These are phyloP conservation scores for Madurella mycetomatis DNA, from an alignment of 2,329 filamentous ascomycete species.

Conservation along the genomic window DNA sequence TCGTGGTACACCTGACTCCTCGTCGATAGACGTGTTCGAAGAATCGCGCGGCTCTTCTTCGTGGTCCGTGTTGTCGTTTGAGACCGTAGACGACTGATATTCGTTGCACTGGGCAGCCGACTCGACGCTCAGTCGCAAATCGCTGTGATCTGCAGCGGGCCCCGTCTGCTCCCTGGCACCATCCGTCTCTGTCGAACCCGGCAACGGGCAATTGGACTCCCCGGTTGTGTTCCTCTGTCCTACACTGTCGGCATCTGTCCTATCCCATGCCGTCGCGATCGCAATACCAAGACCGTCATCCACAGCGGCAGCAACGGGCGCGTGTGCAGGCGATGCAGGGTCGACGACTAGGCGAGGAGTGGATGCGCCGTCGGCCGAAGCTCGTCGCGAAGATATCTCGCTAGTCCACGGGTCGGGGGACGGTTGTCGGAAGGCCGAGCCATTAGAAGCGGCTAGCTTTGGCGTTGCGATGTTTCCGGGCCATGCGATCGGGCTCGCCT, in stretches of 20 bases:
- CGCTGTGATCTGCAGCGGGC: neutral
- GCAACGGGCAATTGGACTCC: too few species aligned
- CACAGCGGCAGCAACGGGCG: neutral
- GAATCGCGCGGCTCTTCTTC: constrained; percentile 36
- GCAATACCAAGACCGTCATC: neutral
- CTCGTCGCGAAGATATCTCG: constrained; percentile 30
- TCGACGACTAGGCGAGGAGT: constrained; percentile 23
- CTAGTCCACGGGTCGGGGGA: constrained; percentile 42
- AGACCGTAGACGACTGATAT: constrained; percentile 24
- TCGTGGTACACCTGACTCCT: constrained; percentile 32
- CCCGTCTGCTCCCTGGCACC: neutral
- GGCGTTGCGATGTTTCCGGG: constrained; percentile 35
- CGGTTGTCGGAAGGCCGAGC: constrained; percentile 29
- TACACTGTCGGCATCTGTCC: neutral
- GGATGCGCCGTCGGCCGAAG: constrained; percentile 18
- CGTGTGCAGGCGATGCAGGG: constrained; percentile 8
- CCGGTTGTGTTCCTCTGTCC: neutral
- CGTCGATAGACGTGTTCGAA: constrained; percentile 43
- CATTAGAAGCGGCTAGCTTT: constrained; percentile 24
- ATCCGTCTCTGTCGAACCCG: neutral
- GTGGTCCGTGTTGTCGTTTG: constrained; percentile 30
- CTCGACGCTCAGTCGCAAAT: constrained; percentile 13
- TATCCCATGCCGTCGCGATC: constrained; percentile 4
- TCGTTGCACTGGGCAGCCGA: constrained; percentile 4
- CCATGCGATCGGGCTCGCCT: constrained; percentile 38